phyloP scores from a whole-genome alignment of 2,329 filamentous ascomycete genomes.

The Didymella arachidicola region DNA sequence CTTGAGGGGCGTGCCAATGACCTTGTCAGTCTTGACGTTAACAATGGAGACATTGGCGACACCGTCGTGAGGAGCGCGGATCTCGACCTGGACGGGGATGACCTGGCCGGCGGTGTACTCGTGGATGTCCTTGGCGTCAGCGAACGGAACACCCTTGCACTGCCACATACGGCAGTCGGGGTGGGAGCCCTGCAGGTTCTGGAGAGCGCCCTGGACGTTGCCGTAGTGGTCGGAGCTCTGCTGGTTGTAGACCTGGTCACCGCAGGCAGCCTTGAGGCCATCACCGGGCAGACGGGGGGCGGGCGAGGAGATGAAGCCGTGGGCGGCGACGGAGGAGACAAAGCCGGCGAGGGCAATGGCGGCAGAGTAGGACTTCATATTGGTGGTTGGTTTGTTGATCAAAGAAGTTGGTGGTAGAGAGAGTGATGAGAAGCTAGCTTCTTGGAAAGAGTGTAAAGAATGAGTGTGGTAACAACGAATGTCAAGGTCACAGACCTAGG shows the following conservation, averaged over 20 bases:
- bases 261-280: constrained; percentile 62
- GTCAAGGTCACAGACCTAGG: constrained; percentile 50
- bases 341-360: constrained; percentile 54
- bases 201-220: constrained; percentile 64
- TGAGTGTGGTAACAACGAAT: constrained; percentile 48
- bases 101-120: constrained; percentile 60
- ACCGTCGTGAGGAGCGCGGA: constrained; percentile 63
- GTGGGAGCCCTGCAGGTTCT: constrained; percentile 56
- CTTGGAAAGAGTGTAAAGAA: constrained; percentile 42
- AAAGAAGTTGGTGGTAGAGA: constrained; percentile 31
- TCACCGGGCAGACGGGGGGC: constrained; percentile 59
- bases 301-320: constrained; percentile 62
- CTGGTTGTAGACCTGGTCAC: constrained; percentile 63
- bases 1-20: constrained; percentile 63
- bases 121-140: constrained; percentile 60
- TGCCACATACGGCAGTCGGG: constrained; percentile 63
- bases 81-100: constrained; percentile 56
- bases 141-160: constrained; percentile 67
- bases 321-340: constrained; percentile 58
- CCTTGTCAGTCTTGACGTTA: constrained; percentile 59
- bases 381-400: constrained; percentile 33
- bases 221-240: constrained; percentile 63
- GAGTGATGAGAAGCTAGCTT: constrained; percentile 45
- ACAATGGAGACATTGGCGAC: constrained; percentile 67
- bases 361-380: constrained; percentile 55